Evolutionary conservation across 2,329 filamentous ascomycete genomes (phyloP), one percentile per base, ranked within the genome.

Genomic region (Scedosporium apiospermum): DNA sequence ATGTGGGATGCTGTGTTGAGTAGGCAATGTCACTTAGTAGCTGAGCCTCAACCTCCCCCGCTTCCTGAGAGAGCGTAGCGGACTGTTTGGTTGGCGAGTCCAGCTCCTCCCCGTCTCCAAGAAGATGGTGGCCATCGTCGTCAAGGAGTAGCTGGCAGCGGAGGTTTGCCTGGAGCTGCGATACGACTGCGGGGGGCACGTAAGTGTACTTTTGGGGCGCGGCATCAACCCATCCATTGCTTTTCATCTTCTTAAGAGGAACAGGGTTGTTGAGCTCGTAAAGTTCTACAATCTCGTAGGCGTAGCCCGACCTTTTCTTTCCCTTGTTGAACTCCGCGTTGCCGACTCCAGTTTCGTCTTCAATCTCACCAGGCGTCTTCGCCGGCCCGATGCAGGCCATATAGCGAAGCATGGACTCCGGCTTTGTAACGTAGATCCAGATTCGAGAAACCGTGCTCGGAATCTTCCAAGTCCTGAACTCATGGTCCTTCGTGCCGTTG

Each of bases 251-350:
- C 0, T 75, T 72, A 1, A 83, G 72, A 0, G 78, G 72, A 1
- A 85, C 75, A 0, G 85, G 81, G 68, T 88, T 80, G 67, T 87
- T 86, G 27, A 88, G 77, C 70, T 85, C 78, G 67, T 87, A 88
- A 0, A 88, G 76, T 66, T 87, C 77, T 23, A 77, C 66, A 55
- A 85, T 74, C 66, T 82, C 78, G 67, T 85, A 82, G 3, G 81
- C 83, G 64, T 74, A 82, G 26, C 75, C 76, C 12, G 51, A 46
- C 9, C n/a, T 23, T 12, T 30, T 60, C 51, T 51, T 58, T 16
- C 71, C 69, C 46, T 67, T 71, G 64, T 82, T 82, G 69, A 83
- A 86, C 10, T 81, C 78, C 2, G 67, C 71, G 63, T 84, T 85
- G 16, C 82, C 82, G 2, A 80, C 64, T 0, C 82, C 82, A 3